Evolutionary conservation across 2,329 filamentous ascomycete species (phyloP).

Genomic region (Penicillium sp.): DNA sequence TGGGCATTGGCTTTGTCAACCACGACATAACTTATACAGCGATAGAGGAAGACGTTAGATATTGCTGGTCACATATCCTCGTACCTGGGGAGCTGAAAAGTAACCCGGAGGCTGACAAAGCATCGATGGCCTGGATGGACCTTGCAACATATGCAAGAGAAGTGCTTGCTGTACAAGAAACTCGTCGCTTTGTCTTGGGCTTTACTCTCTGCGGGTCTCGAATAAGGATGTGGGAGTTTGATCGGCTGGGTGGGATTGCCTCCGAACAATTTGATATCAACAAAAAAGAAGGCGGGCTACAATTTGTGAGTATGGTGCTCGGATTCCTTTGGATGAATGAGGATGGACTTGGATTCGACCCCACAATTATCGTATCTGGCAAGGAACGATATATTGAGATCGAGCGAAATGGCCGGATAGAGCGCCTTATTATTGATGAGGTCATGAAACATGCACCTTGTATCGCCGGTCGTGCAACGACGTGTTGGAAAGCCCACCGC

Average conservation of each 20-base stretch:
- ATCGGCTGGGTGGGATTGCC: constrained; percentile 47
- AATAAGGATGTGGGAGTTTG: constrained; percentile 50
- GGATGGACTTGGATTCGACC: constrained; percentile 46
- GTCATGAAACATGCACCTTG: constrained; percentile 34
- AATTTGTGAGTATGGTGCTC: constrained; percentile 12
- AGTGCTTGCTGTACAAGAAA: too few relatives aligned
- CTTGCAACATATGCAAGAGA: too few relatives aligned
- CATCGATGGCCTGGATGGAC: too few relatives aligned
- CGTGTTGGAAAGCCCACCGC: constrained; percentile 46
- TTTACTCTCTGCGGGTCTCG: constrained; percentile 50
- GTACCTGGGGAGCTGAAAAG: too few relatives aligned
- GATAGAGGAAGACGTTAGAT: too few relatives aligned
- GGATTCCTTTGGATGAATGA: constrained; percentile 35
- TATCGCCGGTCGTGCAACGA: constrained; percentile 44
- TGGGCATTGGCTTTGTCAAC: too few relatives aligned
- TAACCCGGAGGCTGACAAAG: too few relatives aligned
- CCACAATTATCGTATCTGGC: constrained; percentile 38
- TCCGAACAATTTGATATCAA: constrained; percentile 50
- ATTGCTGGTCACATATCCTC: too few relatives aligned
- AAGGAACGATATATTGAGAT: constrained; percentile 43
- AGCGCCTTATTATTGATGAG: constrained; percentile 44
- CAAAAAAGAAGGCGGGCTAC: constrained; percentile 33
- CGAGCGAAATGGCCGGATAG: constrained; percentile 34
- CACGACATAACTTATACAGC: too few relatives aligned
- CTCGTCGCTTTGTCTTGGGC: too few relatives aligned